Conservation (phyloP, 2,329 filamentous ascomycete species). For the Neospermospora avenae region DNA sequence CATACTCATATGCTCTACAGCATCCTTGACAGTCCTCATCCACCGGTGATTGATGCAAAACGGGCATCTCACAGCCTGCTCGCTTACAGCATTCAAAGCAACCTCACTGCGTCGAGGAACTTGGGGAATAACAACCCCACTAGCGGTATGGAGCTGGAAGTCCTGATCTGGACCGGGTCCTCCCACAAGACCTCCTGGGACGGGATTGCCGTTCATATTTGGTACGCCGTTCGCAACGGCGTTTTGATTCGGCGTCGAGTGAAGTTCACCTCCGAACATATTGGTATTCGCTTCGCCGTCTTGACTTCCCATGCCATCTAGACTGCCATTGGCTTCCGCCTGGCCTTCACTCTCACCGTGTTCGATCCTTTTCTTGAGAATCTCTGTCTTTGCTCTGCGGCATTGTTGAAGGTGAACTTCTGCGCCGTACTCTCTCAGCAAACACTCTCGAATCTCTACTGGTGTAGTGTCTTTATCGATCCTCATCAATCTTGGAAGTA, state of each 20-base stretch:
- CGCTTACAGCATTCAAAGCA: conserved; percentile 26
- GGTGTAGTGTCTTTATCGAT: conserved; percentile 57
- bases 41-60: conserved; percentile 35
- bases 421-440: conserved; percentile 40
- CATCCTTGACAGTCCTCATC: conserved; percentile 35
- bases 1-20: conserved; percentile 37
- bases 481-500: conserved; percentile 56
- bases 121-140: conserved; percentile 29
- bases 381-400: conserved; percentile 35
- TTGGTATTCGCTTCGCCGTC: conserved; percentile 21
- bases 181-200: background rate
- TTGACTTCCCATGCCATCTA: conserved; percentile 26
- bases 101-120: conserved; percentile 22
- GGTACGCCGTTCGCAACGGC: conserved; percentile 17
- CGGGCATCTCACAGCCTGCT: conserved; percentile 32
- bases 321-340: conserved; percentile 6
- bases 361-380: conserved; percentile 29
- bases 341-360: conserved; percentile 9
- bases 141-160: conserved; percentile 31
- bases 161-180: conserved; percentile 11
- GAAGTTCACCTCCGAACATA: conserved; percentile 20
- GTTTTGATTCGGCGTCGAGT: conserved; percentile 7
- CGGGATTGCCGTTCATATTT: background rate
- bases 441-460: conserved; percentile 54
- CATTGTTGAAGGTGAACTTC: conserved; percentile 36